Conservation (phyloP, 805 yeast species). For the Sugiyamaella chiloensis region DNA sequence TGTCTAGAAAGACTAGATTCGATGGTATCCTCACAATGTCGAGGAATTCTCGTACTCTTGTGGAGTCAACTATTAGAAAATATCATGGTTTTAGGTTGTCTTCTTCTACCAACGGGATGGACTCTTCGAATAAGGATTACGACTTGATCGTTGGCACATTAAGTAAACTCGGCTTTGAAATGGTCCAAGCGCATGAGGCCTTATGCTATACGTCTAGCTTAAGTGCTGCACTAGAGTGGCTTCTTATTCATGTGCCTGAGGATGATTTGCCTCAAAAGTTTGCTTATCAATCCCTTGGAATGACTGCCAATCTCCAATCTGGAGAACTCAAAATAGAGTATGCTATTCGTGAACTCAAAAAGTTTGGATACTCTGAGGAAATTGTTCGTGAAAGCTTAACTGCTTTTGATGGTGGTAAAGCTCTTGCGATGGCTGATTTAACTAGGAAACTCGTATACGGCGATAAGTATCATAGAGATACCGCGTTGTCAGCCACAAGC, state of each 20-base stretch:
- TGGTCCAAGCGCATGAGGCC: conserved; percentile 68
- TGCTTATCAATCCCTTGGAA: conserved; percentile 31
- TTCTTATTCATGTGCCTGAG: conserved; percentile 86
- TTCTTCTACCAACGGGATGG: conserved; percentile 11
- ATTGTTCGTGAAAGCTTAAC: conserved; percentile 53
- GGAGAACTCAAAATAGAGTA: conserved; percentile 55
- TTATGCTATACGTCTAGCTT: conserved; percentile 49
- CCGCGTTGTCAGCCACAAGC: conserved; percentile 10
- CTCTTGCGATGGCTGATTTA: conserved; percentile 45
- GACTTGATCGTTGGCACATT: conserved; percentile 33
- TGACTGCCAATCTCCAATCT: conserved; percentile 39
- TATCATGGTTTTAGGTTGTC: conserved; percentile 43
- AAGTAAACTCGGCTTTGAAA: conserved; percentile 59
- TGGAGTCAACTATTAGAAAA: conserved; percentile 55
- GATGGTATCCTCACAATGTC: conserved; percentile 54
- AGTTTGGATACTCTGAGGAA: conserved; percentile 68
- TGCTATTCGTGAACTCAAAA: conserved; percentile 52
- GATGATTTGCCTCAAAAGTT: conserved; percentile 73
- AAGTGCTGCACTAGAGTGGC: conserved; percentile 64
- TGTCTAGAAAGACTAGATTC: conserved; percentile 31
- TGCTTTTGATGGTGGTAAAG: conserved; percentile 43
- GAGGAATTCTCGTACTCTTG: conserved; percentile 55
- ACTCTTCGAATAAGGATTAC: conserved; percentile 1
- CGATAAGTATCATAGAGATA: not conserved
- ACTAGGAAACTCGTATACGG: conserved; percentile 27